Conservation (phyloP, 116 monocot genomes). For the Dioscorea cayenensis region DNA sequence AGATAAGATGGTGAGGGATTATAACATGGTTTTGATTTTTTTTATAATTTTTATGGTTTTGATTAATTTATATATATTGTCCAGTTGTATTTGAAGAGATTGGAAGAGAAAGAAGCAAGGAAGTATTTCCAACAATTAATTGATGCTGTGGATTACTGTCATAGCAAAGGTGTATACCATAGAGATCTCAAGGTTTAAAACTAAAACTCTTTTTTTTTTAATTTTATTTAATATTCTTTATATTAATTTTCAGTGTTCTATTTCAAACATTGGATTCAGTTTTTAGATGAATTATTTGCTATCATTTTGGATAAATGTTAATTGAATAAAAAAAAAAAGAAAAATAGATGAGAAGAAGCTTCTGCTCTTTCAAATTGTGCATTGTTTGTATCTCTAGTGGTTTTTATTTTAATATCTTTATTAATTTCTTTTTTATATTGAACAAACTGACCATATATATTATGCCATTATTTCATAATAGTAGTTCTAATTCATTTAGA, state of each 20-base stretch:
- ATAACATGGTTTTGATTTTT: not conserved
- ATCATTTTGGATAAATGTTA: too few species aligned
- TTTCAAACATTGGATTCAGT: too few species aligned
- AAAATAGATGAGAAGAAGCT: too few species aligned
- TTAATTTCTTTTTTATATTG: too few species aligned
- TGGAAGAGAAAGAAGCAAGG: constrained; percentile 51
- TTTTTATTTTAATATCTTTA: too few species aligned
- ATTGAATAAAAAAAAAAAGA: too few species aligned
- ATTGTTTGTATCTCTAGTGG: too few species aligned
- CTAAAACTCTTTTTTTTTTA: not conserved
- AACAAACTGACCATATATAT: too few species aligned
- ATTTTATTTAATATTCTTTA: not conserved
- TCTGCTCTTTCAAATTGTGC: too few species aligned
- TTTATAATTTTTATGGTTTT: not conserved
- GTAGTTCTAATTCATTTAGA: too few species aligned
- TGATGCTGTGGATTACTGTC: constrained; percentile 73
- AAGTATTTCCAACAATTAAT: constrained; percentile 77
- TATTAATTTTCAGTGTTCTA: not conserved
- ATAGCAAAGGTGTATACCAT: constrained; percentile 57
- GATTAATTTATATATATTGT: not conserved
- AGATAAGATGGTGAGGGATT: constrained; percentile 39
- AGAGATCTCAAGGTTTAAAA: constrained; percentile 65
- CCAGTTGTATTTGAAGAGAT: constrained; percentile 16
- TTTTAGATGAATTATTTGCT: too few species aligned
- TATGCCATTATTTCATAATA: too few species aligned